Percentiles rank a stretch among this genome's conserved stretches.
Conservation (phyloP, 2,329 filamentous ascomycete species). For the Dactylonectria estremocensis region DNA sequence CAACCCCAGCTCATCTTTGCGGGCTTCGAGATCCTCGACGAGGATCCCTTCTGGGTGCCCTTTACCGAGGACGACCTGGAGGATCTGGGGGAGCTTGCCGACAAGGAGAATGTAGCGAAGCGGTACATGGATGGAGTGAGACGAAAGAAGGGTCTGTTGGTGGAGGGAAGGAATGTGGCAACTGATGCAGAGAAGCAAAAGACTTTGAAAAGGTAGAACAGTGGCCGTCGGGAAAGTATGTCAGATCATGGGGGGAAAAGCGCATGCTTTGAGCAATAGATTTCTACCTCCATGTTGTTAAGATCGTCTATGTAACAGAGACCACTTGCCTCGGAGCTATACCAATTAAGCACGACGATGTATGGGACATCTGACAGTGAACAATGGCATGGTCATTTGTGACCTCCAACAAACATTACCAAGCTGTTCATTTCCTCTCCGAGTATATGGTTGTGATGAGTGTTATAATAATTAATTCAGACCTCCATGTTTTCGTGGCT, state of each 20-base stretch:
- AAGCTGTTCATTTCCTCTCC: no score
- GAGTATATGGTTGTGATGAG: no score
- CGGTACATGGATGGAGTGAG: conserved; percentile 94
- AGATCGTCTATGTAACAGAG: neutral
- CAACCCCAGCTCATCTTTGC: conserved; percentile 94
- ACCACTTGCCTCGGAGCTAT: neutral
- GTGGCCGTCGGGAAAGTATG: neutral
- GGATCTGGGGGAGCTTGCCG: conserved; percentile 93
- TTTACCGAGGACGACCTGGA: conserved; percentile 97
- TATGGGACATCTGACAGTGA: no score
- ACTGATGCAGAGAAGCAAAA: conserved; percentile 94
- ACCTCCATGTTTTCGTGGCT: no score
- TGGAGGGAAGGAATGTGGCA: conserved; percentile 83
- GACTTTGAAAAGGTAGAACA: conserved; percentile 72
- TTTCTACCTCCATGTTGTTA: neutral
- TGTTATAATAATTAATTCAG: no score
- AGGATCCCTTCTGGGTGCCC: conserved; percentile 98
- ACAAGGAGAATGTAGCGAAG: conserved; percentile 96
- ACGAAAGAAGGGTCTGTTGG: conserved; percentile 87
- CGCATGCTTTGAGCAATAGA: conserved; percentile 14
- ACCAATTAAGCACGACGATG: neutral
- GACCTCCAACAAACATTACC: no score
- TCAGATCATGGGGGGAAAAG: conserved; percentile 28
- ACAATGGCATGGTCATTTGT: no score
- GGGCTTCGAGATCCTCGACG: conserved; percentile 92